phyloP scores from a whole-genome alignment of 1,284 basidiomycete species.

The Cutaneotrichosporon mucoides region DNA sequence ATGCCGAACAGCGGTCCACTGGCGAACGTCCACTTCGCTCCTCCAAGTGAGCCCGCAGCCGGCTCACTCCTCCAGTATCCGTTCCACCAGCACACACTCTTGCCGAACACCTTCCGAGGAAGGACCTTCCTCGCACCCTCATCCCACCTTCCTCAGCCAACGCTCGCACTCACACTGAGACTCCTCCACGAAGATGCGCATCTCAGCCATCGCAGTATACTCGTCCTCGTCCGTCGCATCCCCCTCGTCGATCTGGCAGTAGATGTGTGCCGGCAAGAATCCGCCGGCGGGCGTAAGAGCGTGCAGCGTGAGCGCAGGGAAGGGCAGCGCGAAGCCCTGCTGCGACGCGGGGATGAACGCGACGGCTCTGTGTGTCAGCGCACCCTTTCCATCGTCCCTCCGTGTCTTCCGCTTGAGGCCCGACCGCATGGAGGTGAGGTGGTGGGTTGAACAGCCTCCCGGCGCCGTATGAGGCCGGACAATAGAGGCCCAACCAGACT shows the following conservation, averaged over 20 bases:
- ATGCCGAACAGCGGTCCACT: too few relatives aligned
- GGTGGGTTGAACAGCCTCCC: too few relatives aligned
- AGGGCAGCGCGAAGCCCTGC: constrained; percentile 71
- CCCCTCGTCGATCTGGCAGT: constrained; percentile 78
- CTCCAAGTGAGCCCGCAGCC: too few relatives aligned
- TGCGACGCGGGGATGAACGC: constrained; percentile 62
- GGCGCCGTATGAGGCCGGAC: too few relatives aligned
- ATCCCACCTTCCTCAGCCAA: too few relatives aligned
- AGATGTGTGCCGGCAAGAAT: constrained; percentile 61
- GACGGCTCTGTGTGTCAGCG: constrained; percentile 57
- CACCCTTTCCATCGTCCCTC: not conserved
- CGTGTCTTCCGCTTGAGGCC: too few relatives aligned
- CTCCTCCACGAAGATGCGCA: constrained; percentile 65
- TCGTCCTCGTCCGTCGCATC: constrained; percentile 53
- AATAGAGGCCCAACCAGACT: constrained; percentile 19
- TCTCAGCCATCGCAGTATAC: constrained; percentile 63
- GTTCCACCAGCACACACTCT: too few relatives aligned
- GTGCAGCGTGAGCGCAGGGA: constrained; percentile 80
- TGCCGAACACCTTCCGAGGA: too few relatives aligned
- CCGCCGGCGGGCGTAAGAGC: constrained; percentile 66
- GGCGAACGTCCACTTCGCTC: too few relatives aligned
- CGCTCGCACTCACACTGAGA: constrained; percentile 64
- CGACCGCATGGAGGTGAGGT: too few relatives aligned
- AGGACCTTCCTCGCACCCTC: too few relatives aligned
- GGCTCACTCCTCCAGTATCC: too few relatives aligned